Conservation (phyloP, 129 eudicot genomes). For the Mikania micrantha region DNA sequence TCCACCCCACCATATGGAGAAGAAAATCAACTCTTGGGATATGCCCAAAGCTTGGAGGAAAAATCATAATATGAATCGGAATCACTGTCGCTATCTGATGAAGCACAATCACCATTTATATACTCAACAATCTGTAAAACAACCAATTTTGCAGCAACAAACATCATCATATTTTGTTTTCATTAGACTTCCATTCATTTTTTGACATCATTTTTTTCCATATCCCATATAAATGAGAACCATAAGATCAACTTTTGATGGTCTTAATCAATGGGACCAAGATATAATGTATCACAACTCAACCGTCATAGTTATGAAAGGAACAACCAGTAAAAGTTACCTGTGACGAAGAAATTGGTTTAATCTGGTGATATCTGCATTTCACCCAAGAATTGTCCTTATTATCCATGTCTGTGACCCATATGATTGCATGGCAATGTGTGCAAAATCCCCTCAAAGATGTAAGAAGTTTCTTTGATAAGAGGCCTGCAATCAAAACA, state of each 20-base stretch:
- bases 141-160: neutral
- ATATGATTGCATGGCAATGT: constrained; percentile 45
- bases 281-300: neutral
- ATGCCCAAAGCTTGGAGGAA: constrained; percentile 60
- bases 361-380: constrained; percentile 36
- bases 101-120: constrained; percentile 30
- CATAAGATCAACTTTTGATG: neutral
- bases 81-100: constrained; percentile 65
- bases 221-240: neutral
- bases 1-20: neutral
- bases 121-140: constrained; percentile 54
- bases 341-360: constrained; percentile 47
- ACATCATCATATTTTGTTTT: neutral
- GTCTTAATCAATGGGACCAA: neutral
- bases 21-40: constrained; percentile 17
- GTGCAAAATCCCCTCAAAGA: constrained; percentile 62
- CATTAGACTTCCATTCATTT: neutral
- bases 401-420: constrained; percentile 44
- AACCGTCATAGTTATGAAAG: neutral
- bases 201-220: neutral
- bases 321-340: constrained; percentile 20
- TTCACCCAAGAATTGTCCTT: constrained; percentile 4
- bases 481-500: constrained; percentile 27
- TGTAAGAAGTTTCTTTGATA: constrained; percentile 33
- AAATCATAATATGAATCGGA: constrained; percentile 34